Conservation (phyloP, 2,329 filamentous ascomycete species). For the Davidsoniella neocaledoniae region DNA sequence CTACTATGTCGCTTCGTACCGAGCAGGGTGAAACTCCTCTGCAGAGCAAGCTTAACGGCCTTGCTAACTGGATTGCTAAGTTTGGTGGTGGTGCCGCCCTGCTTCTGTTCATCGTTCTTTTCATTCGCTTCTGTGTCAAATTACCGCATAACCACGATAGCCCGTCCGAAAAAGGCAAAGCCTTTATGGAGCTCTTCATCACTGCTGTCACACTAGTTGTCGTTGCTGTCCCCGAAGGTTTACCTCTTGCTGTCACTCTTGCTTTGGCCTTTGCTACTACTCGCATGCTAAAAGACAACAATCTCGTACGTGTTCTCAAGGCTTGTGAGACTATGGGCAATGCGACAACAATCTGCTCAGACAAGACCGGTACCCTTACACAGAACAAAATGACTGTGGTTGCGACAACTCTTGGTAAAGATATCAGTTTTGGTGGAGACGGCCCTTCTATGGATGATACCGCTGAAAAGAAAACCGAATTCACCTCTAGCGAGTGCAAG, state of each 20-base stretch:
- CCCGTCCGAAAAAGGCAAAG: slow-evolving; percentile 37
- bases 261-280: slow-evolving; percentile 53
- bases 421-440: slow-evolving; percentile 19
- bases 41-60: slow-evolving; percentile 32
- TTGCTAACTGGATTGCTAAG: slow-evolving; percentile 22
- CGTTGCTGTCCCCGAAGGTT: slow-evolving; percentile 49
- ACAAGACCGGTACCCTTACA: slow-evolving; percentile 28
- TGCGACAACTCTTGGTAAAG: slow-evolving; percentile 43
- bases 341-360: slow-evolving; percentile 59
- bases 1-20: slow-evolving; percentile 37
- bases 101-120: slow-evolving; percentile 57
- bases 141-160: slow-evolving; percentile 33
- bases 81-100: slow-evolving; percentile 48
- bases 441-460: slow-evolving; percentile 4
- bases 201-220: slow-evolving; percentile 50
- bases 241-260: slow-evolving; percentile 50
- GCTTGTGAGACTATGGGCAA: slow-evolving; percentile 61
- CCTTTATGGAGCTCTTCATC: slow-evolving; percentile 48
- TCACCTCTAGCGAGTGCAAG: not conserved
- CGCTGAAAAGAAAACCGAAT: not conserved
- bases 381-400: slow-evolving; percentile 64
- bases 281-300: slow-evolving; percentile 54
- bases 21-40: slow-evolving; percentile 36
- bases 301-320: slow-evolving; percentile 47
- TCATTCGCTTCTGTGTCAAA: slow-evolving; percentile 57